These are phyloP conservation scores for Pseudoneurospora amorphoporcata DNA, from an alignment of 495 filamentous ascomycete species.

Conservation along the genomic window DNA sequence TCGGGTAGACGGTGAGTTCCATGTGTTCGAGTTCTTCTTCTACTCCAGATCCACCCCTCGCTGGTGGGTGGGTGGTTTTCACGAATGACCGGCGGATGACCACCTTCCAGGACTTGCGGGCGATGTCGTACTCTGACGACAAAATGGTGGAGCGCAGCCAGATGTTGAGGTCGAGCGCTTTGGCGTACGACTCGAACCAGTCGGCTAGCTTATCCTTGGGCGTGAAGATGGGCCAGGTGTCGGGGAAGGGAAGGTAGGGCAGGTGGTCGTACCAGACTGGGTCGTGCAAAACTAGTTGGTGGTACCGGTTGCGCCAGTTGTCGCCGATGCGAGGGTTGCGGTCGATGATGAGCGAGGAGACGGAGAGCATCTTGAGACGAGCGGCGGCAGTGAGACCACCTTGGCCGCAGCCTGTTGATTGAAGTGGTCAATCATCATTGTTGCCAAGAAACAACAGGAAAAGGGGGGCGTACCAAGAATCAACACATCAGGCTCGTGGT, in stretches of 20 bases:
- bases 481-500: constrained; percentile 51
- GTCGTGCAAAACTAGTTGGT: constrained; percentile 59
- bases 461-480: constrained; percentile 45
- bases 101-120: constrained; percentile 49
- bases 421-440: constrained; percentile 2
- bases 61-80: constrained; percentile 51
- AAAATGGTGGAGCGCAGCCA: constrained; percentile 52
- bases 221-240: constrained; percentile 58
- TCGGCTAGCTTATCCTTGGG: constrained; percentile 76
- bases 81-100: constrained; percentile 43
- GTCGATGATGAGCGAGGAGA: constrained; percentile 58
- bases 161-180: constrained; percentile 64
- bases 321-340: constrained; percentile 56
- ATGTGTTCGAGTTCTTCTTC: neutral
- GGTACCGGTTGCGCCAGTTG: constrained; percentile 65
- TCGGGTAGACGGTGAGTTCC: constrained; percentile 7
- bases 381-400: constrained; percentile 54
- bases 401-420: constrained; percentile 44
- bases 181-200: constrained; percentile 67
- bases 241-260: constrained; percentile 61
- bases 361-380: constrained; percentile 59
- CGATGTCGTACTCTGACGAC: constrained; percentile 43
- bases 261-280: constrained; percentile 70
- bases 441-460: neutral
- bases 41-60: neutral